phyloP scores from a whole-genome alignment of 257 asterid genomes.

The Nicotiana benthamiana region DNA sequence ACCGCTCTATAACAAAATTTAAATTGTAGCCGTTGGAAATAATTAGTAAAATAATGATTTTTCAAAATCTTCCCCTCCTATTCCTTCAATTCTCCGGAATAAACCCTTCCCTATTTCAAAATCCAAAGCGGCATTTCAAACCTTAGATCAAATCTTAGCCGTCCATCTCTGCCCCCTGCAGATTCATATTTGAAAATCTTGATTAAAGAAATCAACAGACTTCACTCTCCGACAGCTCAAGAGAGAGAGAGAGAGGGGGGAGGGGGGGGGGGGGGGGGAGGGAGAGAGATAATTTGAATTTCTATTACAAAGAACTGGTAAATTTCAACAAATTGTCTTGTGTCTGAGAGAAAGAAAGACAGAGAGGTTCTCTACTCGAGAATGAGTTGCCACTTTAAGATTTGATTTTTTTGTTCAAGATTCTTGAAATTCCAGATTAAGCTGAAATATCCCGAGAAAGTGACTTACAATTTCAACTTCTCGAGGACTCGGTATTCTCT shows the following conservation, averaged over 20 bases:
- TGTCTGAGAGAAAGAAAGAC: neutral
- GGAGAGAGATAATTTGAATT: neutral
- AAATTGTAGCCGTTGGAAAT: conserved; percentile 46
- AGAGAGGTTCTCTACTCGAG: neutral
- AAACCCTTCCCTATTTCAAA: conserved; percentile 36
- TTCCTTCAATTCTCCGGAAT: neutral
- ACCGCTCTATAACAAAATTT: conserved; percentile 22
- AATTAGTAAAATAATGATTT: neutral
- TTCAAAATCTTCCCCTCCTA: conserved; percentile 8
- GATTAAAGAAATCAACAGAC: neutral
- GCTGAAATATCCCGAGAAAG: neutral
- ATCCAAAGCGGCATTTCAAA: conserved; percentile 25
- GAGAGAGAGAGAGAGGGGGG: neutral
- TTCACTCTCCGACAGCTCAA: neutral
- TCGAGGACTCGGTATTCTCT: conserved; percentile 47
- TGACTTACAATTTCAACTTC: conserved; percentile 37
- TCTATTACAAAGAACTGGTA: no score
- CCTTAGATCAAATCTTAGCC: conserved; percentile 28
- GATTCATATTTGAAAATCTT: conserved; percentile 5
- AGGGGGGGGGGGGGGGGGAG: neutral
- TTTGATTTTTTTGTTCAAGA: conserved; percentile 4
- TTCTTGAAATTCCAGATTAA: conserved; percentile 8
- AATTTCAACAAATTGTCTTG: no score
- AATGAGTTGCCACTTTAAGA: conserved; percentile 4
- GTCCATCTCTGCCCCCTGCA: conserved; percentile 14